phyloP scores from a whole-genome alignment of 2,329 filamentous ascomycete species.

The Ophiobolus disseminans region DNA sequence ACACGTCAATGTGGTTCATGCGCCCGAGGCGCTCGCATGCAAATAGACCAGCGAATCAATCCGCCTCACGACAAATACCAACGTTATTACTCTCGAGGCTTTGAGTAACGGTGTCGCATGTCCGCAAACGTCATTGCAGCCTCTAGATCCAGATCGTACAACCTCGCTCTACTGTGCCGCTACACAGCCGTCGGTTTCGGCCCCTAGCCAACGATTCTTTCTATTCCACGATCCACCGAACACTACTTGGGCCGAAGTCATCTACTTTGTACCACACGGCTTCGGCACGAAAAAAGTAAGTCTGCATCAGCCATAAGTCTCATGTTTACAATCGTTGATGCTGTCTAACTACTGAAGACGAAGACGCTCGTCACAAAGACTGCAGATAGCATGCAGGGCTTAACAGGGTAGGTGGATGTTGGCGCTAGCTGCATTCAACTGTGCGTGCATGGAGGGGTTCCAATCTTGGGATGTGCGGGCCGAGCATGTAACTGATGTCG shows the following conservation, averaged over 20 bases:
- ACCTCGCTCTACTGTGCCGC: too few species aligned
- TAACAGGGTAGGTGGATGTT: not conserved
- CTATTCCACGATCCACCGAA: not conserved
- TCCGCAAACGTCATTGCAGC: not conserved
- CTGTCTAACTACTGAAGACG: too few species aligned
- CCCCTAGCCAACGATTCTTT: too few species aligned
- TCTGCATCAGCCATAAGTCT: not conserved
- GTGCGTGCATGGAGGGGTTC: conserved; percentile 1
- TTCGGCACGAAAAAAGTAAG: not conserved
- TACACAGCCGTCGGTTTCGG: too few species aligned
- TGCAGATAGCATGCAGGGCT: not conserved
- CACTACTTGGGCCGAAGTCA: too few species aligned
- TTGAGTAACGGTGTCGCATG: not conserved
- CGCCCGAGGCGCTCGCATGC: conserved; percentile 17
- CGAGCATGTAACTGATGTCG: too few species aligned
- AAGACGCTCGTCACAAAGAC: not conserved
- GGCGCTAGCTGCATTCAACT: not conserved
- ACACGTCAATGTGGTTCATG: conserved; percentile 48
- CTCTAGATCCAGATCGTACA: not conserved
- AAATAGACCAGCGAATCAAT: conserved; percentile 1
- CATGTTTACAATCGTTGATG: too few species aligned
- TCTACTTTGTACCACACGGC: not conserved
- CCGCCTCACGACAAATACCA: not conserved
- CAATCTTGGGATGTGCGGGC: not conserved
- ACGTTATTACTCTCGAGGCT: not conserved